Base-by-base conservation (phyloP, 768 basidiomycete species). In the Tylopilus sp. region DNA sequence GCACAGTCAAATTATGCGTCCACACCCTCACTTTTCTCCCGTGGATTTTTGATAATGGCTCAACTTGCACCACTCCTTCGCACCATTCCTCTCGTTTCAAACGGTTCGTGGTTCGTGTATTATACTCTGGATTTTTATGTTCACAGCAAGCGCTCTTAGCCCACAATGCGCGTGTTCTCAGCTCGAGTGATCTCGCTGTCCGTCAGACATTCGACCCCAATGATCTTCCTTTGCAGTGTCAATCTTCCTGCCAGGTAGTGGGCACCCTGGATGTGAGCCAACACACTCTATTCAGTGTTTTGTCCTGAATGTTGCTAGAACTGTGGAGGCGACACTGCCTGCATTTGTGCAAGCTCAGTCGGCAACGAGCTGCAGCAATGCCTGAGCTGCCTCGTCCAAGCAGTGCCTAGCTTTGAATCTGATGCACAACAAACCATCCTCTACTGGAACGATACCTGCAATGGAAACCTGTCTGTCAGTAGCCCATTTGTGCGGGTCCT, bases 41-140 rank as follows among this genome's bases (percentile, higher is more conserved):
- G n/a, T n/a, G n/a, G n/a, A n/a, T n/a, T n/a, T n/a, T n/a, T n/a
- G n/a, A 48, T 25, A 39, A 67, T 65, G 65, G 63, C 65, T 44
- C 56, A 55, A 53, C 56, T 59, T 31, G 3, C 52, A 11, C 39
- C 65, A 4, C 45, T 65, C 56, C 45, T 65, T 55, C 21, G 41
- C 3, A 41, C 43, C 18, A 18, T 35, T 3, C 4, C 33, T 17
- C 15, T 35, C 15, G 11, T 15, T 35, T 35, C 33, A 15, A 13
- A 17, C 6, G 6, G 33, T 35, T 6, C 15, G 33, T 35, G 33
- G 6, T 17, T 4, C 33, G 17, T 17, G 3, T 17, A 13, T 35
- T 17, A 12, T 35, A 17, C 33, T 35, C 3, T 12, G 33, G 33
- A 35, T 35, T 35, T n/a, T 6, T 35, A 35, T 35, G 15, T 17